Base-by-base conservation (phyloP, 768 basidiomycete species). In the Tephrocybe sp. region DNA sequence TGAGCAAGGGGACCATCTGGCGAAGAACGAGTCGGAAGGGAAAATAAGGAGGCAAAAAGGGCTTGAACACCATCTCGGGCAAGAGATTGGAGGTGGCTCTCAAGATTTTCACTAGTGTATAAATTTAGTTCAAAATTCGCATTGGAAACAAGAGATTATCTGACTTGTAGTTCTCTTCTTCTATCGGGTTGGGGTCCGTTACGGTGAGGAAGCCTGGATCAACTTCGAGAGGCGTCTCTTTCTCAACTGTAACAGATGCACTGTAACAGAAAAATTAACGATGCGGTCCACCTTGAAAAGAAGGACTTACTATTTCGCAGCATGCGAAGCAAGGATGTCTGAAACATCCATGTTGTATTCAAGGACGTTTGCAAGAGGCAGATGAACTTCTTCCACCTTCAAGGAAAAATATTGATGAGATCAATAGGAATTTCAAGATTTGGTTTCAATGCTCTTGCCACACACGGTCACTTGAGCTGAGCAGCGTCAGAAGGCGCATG, bases 101-200 rank as follows among this genome's bases (percentile, higher is more conserved):
- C 92, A 47, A 85, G 79, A 64, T 95, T 78, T 51, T 80, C 75
- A 50, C 93, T 95, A 54, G 4, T 39, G 13, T 13, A 23, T 8
- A 14, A 40, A 44, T 45, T 49, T 23, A 61, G 4, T 48, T 45
- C 6, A 39, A 30, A 9, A 41, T 13, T 33, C 0, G 22, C 19
- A 8, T 38, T 17, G 17, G 19, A 12, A 44, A 38, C 10, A 38
- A 31, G 35, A 7, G 12, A 49, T 34, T 11, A 5, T 68, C 83
- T 58, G 54, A 94, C 93, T 76, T 71, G 77, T 98, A 97, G 60
- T 74, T 80, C 50, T 92, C 89, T 42, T 80, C 78, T 66, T 98
- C 93, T 56, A 93, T 83, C 11, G 89, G 83, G 66, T 92, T 95
- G 17, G 78, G 78, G 72, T 99, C 96, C 41, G 91, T 91, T 1